Evolutionary conservation across 2,329 filamentous ascomycete species (phyloP).

Genomic region (Neodidymelliopsis sp.): DNA sequence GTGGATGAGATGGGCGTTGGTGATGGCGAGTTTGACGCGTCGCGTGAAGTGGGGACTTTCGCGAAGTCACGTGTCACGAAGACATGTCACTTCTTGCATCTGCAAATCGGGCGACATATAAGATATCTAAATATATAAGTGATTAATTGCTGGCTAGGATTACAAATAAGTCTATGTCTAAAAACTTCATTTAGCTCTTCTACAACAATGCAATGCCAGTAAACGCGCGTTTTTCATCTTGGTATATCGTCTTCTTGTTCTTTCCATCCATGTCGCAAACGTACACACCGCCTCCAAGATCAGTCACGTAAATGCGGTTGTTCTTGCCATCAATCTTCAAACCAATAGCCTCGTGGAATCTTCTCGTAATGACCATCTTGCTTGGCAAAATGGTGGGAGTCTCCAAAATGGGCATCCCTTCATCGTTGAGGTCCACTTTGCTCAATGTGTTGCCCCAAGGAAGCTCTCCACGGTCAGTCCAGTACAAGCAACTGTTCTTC

Average conservation of each 20-base stretch:
- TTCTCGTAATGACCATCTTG: conserved; percentile 18
- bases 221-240: conserved; percentile 17
- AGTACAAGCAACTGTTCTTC: conserved; percentile 58
- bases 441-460: conserved; percentile 64
- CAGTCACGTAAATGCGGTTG: conserved; percentile 22
- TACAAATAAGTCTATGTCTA: too few relatives aligned
- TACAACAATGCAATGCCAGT: conserved; percentile 20
- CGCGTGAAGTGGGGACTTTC: conserved; percentile 11
- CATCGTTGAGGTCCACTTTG: conserved; percentile 30
- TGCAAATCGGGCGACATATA: too few relatives aligned
- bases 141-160: too few relatives aligned
- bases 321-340: conserved; percentile 21
- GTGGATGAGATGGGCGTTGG: not conserved
- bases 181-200: too few relatives aligned
- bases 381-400: conserved; percentile 1
- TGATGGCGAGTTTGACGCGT: conserved; percentile 10
- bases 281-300: conserved; percentile 29
- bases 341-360: conserved; percentile 36
- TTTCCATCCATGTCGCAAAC: conserved; percentile 21
- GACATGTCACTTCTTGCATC: too few relatives aligned
- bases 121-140: too few relatives aligned
- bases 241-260: conserved; percentile 23
- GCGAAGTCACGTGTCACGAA: conserved; percentile 15
- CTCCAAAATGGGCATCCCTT: conserved; percentile 43
- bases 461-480: conserved; percentile 68